A percentile compares a stretch with the other conserved stretches of the same genome.
These are phyloP conservation scores for Cladorrhinum samala DNA, from an alignment of 495 filamentous ascomycete genomes.

Conservation along the genomic window DNA sequence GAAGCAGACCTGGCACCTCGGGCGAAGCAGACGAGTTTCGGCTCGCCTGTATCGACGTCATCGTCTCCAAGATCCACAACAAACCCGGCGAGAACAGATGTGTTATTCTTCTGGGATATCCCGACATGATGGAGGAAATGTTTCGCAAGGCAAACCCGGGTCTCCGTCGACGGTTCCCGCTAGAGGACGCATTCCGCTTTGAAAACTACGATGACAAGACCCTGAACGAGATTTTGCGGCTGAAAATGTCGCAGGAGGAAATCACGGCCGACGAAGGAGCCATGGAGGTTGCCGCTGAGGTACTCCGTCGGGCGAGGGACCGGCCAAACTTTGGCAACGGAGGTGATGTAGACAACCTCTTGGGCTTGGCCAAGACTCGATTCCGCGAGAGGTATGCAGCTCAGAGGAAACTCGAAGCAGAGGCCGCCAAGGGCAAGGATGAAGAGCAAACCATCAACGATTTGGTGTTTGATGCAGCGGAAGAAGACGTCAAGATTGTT, in stretches of 20 bases:
- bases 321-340: conserved; percentile 52
- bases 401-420: not conserved
- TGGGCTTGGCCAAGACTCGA: conserved; percentile 50
- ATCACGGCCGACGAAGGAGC: conserved; percentile 36
- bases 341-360: conserved; percentile 55
- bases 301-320: conserved; percentile 42
- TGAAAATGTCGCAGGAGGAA: conserved; percentile 43
- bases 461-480: not conserved
- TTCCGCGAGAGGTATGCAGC: conserved; percentile 40
- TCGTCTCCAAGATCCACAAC: conserved; percentile 68
- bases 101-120: conserved; percentile 66
- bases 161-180: conserved; percentile 57
- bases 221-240: conserved; percentile 48
- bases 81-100: conserved; percentile 66
- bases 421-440: not conserved
- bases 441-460: not conserved
- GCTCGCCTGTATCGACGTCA: conserved; percentile 58
- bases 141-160: conserved; percentile 72
- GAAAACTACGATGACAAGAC: conserved; percentile 56
- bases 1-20: not conserved
- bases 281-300: conserved; percentile 37
- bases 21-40: conserved; percentile 43
- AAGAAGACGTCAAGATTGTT: not conserved
- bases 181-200: conserved; percentile 57
- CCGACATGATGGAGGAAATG: conserved; percentile 63